Percentiles rank a stretch among this genome's conserved stretches.
Conservation (phyloP, 2,329 filamentous ascomycete species). For the Pseudopithomyces maydicus region DNA sequence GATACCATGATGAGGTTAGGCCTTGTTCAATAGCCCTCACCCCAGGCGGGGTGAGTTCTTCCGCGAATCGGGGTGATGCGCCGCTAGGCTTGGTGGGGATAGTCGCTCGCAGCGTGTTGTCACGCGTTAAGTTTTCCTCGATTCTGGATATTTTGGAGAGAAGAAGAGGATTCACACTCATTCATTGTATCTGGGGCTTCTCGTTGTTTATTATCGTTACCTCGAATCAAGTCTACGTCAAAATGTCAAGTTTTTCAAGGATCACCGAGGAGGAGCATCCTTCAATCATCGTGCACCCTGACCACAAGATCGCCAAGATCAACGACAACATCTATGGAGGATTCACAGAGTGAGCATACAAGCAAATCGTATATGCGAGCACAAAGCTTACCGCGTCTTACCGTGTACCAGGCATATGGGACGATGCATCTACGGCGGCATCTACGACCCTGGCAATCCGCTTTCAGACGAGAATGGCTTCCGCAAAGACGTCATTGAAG, state of each 20-base stretch:
- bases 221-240: background rate
- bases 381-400: conserved; percentile 31
- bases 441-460: conserved; percentile 77
- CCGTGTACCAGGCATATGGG: conserved; percentile 73
- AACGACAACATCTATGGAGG: conserved; percentile 83
- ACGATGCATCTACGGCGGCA: conserved; percentile 84
- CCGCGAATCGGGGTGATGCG: conserved; percentile 18
- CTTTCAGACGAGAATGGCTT: conserved; percentile 78
- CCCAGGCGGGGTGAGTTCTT: conserved; percentile 1
- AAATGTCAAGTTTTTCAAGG: conserved; percentile 76
- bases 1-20: conserved; percentile 2
- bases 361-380: conserved; percentile 8
- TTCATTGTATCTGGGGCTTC: background rate
- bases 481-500: conserved; percentile 76
- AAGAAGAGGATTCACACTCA: background rate
- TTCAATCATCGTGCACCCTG: conserved; percentile 68
- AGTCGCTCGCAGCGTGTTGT: background rate
- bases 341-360: conserved; percentile 72
- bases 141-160: background rate
- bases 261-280: conserved; percentile 65
- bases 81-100: conserved; percentile 6
- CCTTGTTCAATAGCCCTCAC: conserved; percentile 4
- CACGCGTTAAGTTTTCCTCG: conserved; percentile 5
- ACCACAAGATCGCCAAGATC: conserved; percentile 71
- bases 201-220: no score